phyloP scores from a whole-genome alignment of 768 basidiomycete genomes.

The Lactarius psammicola region DNA sequence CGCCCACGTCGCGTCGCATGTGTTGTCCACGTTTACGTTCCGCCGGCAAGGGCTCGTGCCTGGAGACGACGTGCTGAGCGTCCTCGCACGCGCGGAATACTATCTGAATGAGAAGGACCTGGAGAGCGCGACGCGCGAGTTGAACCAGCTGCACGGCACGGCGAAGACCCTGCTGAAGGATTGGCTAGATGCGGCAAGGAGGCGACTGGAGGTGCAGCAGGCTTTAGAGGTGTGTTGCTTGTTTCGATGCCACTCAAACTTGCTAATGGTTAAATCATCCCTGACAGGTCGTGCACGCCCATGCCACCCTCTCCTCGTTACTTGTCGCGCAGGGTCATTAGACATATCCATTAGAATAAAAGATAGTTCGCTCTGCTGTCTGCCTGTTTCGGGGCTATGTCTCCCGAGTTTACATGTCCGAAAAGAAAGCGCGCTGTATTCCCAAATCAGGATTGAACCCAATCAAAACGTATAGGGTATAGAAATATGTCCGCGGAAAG shows the following conservation, averaged over 20 bases:
- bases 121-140: constrained; percentile 83
- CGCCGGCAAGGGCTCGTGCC: constrained; percentile 73
- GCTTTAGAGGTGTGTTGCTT: constrained; percentile 66
- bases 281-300: constrained; percentile 73
- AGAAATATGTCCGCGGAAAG: background rate
- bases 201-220: constrained; percentile 87
- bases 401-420: too few species aligned
- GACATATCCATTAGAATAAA: constrained; percentile 20
- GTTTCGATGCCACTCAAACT: constrained; percentile 2
- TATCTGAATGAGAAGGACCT: constrained; percentile 91
- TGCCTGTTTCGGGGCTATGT: background rate
- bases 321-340: constrained; percentile 52
- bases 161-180: constrained; percentile 72
- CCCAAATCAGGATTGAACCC: background rate
- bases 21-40: constrained; percentile 75
- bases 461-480: background rate
- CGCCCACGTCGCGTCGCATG: constrained; percentile 79
- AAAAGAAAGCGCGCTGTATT: background rate
- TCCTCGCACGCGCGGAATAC: constrained; percentile 85
- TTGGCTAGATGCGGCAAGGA: constrained; percentile 89
- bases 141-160: constrained; percentile 86
- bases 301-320: constrained; percentile 80
- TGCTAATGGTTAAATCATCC: constrained; percentile 24
- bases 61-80: constrained; percentile 83
- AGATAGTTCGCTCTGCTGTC: background rate